Percentiles rank a stretch among this genome's conserved stretches.
phyloP scores from a whole-genome alignment of 371 early-diverging fungal genomes.

The Synchytrium microbalum region DNA sequence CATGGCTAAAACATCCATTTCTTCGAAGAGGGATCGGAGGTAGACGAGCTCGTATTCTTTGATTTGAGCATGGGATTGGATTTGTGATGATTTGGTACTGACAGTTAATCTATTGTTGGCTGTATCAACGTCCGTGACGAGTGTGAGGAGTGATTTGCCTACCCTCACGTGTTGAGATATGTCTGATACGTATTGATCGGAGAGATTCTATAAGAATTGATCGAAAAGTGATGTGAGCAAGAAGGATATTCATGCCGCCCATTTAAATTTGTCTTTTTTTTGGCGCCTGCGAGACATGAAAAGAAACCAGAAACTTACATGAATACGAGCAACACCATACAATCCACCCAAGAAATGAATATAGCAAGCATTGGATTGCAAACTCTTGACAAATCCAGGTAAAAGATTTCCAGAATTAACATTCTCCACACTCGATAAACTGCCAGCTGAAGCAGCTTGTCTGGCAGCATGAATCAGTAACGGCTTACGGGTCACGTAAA shows the following conservation, averaged over 20 bases:
- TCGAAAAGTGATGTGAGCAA: no score
- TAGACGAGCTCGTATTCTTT: conserved; percentile 6
- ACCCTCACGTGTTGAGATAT: conserved; percentile 35
- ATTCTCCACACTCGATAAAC: conserved; percentile 6
- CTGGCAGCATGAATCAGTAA: conserved; percentile 45
- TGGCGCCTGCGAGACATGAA: background rate
- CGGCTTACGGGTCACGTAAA: conserved; percentile 52
- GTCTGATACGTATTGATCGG: conserved; percentile 51
- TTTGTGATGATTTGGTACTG: conserved; percentile 50
- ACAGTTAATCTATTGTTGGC: conserved; percentile 36
- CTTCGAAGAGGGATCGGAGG: conserved; percentile 20
- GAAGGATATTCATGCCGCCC: no score
- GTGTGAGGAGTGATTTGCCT: conserved; percentile 59
- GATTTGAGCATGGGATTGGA: background rate
- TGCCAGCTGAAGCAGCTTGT: conserved; percentile 27
- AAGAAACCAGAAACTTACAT: conserved; percentile 21
- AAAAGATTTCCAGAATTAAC: conserved; percentile 42
- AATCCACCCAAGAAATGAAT: conserved; percentile 52
- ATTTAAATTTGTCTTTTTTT: no score
- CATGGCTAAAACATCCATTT: conserved; percentile 17
- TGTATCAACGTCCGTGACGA: conserved; percentile 40
- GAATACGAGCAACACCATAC: conserved; percentile 41
- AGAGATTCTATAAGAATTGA: conserved; percentile 39
- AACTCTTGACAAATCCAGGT: conserved; percentile 51
- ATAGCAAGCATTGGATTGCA: conserved; percentile 48